Evolutionary conservation across 163 green algal genomes (phyloP).

Genomic region (Smithsoniella earleae): DNA sequence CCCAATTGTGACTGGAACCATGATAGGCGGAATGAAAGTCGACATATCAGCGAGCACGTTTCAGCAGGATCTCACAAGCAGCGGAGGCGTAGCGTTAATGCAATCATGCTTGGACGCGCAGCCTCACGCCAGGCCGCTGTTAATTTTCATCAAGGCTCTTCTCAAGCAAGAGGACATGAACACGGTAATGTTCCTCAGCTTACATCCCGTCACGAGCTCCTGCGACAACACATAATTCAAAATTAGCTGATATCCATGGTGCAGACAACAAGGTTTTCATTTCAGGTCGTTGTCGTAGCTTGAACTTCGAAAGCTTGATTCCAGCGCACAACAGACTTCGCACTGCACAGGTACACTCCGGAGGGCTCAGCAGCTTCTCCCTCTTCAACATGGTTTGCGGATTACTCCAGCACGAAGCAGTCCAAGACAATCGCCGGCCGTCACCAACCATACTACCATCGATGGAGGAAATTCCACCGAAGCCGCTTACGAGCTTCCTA

Average conservation of each 20-base stretch:
- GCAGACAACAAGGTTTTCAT: too few species aligned
- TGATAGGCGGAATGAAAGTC: neutral
- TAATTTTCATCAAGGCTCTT: constrained; percentile 8
- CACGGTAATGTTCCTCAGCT: too few species aligned
- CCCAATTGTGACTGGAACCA: constrained; percentile 12
- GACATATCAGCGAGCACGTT: constrained; percentile 5
- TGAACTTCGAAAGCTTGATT: too few species aligned
- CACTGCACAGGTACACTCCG: neutral
- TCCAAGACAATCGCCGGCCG: too few species aligned
- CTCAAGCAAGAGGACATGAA: neutral
- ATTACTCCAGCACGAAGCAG: constrained; percentile 10
- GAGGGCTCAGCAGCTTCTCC: constrained; percentile 26
- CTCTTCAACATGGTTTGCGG: constrained; percentile 20
- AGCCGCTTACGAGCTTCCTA: too few species aligned
- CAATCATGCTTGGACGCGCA: constrained; percentile 1
- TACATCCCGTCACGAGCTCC: too few species aligned
- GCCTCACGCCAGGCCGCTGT: neutral
- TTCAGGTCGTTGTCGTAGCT: too few species aligned
- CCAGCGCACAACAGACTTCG: too few species aligned
- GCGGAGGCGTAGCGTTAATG: constrained; percentile 15
- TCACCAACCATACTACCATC: too few species aligned
- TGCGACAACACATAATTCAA: too few species aligned
- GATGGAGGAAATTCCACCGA: too few species aligned
- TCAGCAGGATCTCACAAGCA: neutral
- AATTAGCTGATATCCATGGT: too few species aligned